Evolutionary conservation across 768 basidiomycete species (phyloP).

Genomic region (Boletus huronensis): DNA sequence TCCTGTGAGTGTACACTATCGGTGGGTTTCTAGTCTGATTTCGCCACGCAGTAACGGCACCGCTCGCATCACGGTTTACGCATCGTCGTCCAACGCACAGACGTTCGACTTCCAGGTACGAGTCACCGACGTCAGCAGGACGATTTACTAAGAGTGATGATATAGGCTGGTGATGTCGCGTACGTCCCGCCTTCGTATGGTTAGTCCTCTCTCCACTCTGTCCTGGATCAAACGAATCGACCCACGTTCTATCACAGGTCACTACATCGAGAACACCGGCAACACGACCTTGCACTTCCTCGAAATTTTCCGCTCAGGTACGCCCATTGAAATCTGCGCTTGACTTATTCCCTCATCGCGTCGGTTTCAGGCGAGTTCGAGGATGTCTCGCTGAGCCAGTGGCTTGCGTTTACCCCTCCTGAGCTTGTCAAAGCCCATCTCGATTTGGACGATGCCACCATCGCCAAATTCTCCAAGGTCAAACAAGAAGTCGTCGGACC

Average conservation of each 20-base stretch:
- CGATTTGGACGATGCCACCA: constrained; percentile 48
- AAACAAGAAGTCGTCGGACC: constrained; percentile 48
- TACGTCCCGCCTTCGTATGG: constrained; percentile 26
- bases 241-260: constrained; percentile 36
- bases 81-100: constrained; percentile 36
- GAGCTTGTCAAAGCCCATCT: constrained; percentile 60
- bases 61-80: constrained; percentile 43
- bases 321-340: neutral
- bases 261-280: constrained; percentile 67
- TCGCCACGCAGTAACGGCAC: constrained; percentile 31
- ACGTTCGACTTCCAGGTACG: constrained; percentile 45
- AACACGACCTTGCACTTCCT: constrained; percentile 55
- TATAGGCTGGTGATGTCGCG: constrained; percentile 31
- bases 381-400: constrained; percentile 56
- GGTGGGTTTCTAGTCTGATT: constrained; percentile 1
- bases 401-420: constrained; percentile 60
- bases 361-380: constrained; percentile 41
- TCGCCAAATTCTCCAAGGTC: constrained; percentile 47
- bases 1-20: constrained; percentile 29
- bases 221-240: neutral
- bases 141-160: neutral
- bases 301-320: constrained; percentile 59
- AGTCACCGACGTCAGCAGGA: neutral
- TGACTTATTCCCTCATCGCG: neutral
- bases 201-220: neutral